Percentiles rank a stretch among this genome's conserved stretches.
Conservation (phyloP, 2,329 filamentous ascomycete species). For the Paecilomyces variotii region DNA sequence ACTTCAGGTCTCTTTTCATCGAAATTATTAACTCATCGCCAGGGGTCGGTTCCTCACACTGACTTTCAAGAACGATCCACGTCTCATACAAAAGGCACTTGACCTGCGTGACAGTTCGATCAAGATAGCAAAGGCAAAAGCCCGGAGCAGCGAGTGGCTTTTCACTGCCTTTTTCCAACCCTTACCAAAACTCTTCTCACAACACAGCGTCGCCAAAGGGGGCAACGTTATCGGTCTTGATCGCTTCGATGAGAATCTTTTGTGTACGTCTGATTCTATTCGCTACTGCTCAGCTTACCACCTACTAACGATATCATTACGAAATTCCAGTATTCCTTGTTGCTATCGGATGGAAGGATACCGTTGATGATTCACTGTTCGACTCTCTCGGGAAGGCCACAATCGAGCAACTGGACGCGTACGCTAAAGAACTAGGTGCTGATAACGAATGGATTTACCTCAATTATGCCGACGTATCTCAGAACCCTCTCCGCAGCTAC, state of each 20-base stretch:
- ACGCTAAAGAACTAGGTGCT: slow-evolving; percentile 11
- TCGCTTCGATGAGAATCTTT: slow-evolving; percentile 18
- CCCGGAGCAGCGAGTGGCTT: slow-evolving; percentile 12
- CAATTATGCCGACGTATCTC: neutral
- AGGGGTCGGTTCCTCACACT: slow-evolving; percentile 13
- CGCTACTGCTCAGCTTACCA: slow-evolving; percentile 2
- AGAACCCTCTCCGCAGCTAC: neutral
- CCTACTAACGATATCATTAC: slow-evolving; percentile 12
- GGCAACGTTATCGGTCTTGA: slow-evolving; percentile 32
- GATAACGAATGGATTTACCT: slow-evolving; percentile 18
- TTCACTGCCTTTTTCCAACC: slow-evolving; percentile 31
- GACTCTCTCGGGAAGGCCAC: slow-evolving; percentile 16
- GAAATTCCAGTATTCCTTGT: slow-evolving; percentile 12
- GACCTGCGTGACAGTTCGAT: slow-evolving; percentile 3
- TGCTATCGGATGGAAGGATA: slow-evolving; percentile 17
- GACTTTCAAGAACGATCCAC: slow-evolving; percentile 14
- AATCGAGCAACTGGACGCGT: slow-evolving; percentile 22
- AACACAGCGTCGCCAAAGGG: slow-evolving; percentile 24
- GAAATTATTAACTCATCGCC: neutral
- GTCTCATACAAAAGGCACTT: slow-evolving; percentile 10
- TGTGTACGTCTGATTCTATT: slow-evolving; percentile 6
- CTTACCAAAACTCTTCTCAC: slow-evolving; percentile 29
- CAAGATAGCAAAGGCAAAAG: slow-evolving; percentile 8
- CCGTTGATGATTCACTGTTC: slow-evolving; percentile 28
- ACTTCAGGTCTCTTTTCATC: neutral